Evolutionary conservation across 352 stramenopile species (phyloP).

Genomic region (Phytopythium montanum): DNA sequence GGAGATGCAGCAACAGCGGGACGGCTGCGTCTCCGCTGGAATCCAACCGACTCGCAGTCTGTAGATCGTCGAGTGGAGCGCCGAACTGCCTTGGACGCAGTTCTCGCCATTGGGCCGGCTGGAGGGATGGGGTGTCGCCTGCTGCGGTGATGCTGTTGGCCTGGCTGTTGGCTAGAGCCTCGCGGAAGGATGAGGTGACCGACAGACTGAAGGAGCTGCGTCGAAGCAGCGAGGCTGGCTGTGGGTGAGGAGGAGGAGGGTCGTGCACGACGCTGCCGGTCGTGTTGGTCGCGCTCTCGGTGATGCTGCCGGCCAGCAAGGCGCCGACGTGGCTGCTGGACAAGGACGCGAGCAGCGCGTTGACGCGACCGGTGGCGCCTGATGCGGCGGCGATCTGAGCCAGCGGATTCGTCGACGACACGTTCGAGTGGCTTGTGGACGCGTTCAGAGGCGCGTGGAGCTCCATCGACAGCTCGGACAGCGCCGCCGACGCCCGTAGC

Average conservation of each 20-base stretch:
- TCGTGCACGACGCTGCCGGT: not conserved
- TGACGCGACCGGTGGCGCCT: not conserved
- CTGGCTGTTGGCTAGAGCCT: slow-evolving; percentile 1
- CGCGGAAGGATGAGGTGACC: slow-evolving; percentile 6
- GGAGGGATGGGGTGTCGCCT: not conserved
- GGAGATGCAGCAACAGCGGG: slow-evolving; percentile 43
- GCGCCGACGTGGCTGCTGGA: slow-evolving; percentile 5
- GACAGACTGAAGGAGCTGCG: slow-evolving; percentile 7
- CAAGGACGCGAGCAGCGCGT: slow-evolving; percentile 16
- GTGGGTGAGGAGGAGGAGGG: not conserved
- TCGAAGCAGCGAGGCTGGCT: not conserved
- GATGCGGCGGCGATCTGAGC: slow-evolving; percentile 5
- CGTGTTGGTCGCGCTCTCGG: not conserved
- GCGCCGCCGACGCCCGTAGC: not conserved
- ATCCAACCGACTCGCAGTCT: not conserved
- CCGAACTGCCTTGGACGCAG: slow-evolving; percentile 37
- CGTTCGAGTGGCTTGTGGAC: too few relatives aligned
- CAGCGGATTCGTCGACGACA: not conserved
- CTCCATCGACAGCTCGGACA: slow-evolving; percentile 2
- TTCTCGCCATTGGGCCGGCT: not conserved
- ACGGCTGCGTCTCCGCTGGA: slow-evolving; percentile 25
- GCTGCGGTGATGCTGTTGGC: not conserved
- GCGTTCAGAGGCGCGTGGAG: not conserved
- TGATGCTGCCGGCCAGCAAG: not conserved
- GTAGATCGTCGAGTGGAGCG: slow-evolving; percentile 20